Conservation (phyloP, 225 moss, liverwort and hornwort genomes). For the Polytrichum commune region DNA sequence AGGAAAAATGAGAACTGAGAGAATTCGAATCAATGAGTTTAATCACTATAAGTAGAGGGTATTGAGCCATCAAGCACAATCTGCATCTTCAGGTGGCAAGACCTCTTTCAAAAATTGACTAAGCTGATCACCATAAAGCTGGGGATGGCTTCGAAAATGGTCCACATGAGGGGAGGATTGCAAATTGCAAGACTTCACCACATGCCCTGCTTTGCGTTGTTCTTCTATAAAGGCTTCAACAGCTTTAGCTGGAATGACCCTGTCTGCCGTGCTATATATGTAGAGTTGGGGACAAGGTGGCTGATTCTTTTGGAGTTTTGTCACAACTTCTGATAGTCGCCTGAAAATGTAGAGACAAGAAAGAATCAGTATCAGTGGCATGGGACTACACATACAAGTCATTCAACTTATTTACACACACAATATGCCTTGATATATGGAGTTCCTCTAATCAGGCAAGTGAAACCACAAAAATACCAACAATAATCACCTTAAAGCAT, state of each 20-base stretch:
- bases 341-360: conserved; percentile 18
- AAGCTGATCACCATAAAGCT: conserved; percentile 85
- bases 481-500: no score
- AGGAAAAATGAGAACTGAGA: no score
- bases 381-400: no score
- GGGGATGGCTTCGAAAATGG: conserved; percentile 92
- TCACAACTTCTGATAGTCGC: conserved; percentile 72
- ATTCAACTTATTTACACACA: no score
- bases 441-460: no score
- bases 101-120: conserved; percentile 76
- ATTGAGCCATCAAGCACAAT: no score
- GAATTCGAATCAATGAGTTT: no score
- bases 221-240: conserved; percentile 95
- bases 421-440: no score
- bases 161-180: conserved; percentile 95
- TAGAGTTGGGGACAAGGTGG: conserved; percentile 94
- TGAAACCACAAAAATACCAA: no score
- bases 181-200: conserved; percentile 81
- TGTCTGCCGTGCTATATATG: conserved; percentile 95
- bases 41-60: no score
- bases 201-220: conserved; percentile 72
- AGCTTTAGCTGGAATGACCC: conserved; percentile 72
- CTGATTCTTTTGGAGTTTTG: conserved; percentile 75
- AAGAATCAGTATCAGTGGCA: no score
- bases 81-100: conserved; percentile 23